Evolutionary conservation across 495 filamentous ascomycete species (phyloP).

Genomic region (Aspergillus ostianus): DNA sequence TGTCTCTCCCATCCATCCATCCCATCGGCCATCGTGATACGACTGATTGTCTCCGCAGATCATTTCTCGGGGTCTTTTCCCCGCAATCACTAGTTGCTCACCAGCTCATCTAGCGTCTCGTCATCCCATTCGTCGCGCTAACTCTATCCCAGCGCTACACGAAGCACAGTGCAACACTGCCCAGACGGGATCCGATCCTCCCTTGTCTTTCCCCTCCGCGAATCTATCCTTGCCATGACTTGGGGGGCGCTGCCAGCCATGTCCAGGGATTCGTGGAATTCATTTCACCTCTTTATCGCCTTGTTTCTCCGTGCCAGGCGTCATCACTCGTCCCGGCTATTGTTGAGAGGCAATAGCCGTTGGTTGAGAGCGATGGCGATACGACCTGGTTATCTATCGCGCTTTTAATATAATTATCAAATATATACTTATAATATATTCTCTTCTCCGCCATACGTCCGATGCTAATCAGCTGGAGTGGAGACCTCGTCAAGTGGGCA

Average conservation of each 20-base stretch:
- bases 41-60: background rate
- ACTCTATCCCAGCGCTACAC: background rate
- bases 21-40: background rate
- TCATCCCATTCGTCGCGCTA: slow-evolving; percentile 2
- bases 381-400: background rate
- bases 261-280: slow-evolving; percentile 22
- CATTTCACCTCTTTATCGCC: slow-evolving; percentile 10
- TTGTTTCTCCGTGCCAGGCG: slow-evolving; percentile 14
- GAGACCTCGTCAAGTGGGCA: background rate
- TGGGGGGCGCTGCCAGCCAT: background rate
- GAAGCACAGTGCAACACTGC: background rate
- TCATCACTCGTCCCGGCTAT: slow-evolving; percentile 5
- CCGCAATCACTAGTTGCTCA: background rate
- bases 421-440: background rate
- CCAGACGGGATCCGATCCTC: slow-evolving; percentile 7
- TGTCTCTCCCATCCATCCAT: background rate
- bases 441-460: background rate
- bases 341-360: background rate
- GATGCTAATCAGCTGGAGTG: background rate
- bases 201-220: background rate
- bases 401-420: background rate
- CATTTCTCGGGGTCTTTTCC: background rate
- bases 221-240: background rate
- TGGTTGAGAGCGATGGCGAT: background rate
- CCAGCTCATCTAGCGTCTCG: background rate